Conservation (phyloP, 768 basidiomycete genomes). For the Suillus luteus region DNA sequence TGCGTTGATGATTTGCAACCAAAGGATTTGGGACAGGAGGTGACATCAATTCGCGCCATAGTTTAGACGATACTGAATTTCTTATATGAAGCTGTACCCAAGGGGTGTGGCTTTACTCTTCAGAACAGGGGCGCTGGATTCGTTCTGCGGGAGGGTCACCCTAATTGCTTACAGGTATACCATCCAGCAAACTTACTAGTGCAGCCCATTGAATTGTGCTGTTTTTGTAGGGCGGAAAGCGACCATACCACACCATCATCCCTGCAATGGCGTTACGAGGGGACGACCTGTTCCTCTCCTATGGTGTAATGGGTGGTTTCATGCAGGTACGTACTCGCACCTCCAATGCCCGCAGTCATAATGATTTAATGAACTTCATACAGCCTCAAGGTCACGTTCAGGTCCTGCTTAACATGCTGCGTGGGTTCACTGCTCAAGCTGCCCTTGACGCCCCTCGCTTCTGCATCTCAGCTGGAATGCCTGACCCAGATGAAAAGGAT, state of each 20-base stretch:
- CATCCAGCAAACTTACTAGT: background rate
- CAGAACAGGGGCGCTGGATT: conserved; percentile 94
- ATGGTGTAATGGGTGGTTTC: conserved; percentile 91
- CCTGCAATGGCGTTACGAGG: conserved; percentile 81
- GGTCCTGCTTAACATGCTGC: conserved; percentile 86
- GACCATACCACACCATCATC: conserved; percentile 93
- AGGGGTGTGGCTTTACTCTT: conserved; percentile 93
- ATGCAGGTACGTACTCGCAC: conserved; percentile 61
- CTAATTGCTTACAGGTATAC: conserved; percentile 76
- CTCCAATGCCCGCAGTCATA: background rate
- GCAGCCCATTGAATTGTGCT: conserved; percentile 1
- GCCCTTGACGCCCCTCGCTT: conserved; percentile 95
- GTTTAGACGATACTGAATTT: background rate
- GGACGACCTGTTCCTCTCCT: conserved; percentile 83
- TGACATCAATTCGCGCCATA: conserved; percentile 24
- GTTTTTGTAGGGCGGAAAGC: conserved; percentile 68
- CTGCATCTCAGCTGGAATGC: conserved; percentile 87
- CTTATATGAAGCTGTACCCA: conserved; percentile 68
- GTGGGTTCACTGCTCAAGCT: conserved; percentile 85
- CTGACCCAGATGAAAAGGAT: conserved; percentile 53
- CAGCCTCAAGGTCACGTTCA: conserved; percentile 97
- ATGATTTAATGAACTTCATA: conserved; percentile 4
- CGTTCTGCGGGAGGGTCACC: conserved; percentile 74
- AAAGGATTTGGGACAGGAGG: conserved; percentile 89
- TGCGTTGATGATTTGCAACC: conserved; percentile 9